Conservation (phyloP, 2,329 filamentous ascomycete species). For the Arthroderma uncinatum region DNA sequence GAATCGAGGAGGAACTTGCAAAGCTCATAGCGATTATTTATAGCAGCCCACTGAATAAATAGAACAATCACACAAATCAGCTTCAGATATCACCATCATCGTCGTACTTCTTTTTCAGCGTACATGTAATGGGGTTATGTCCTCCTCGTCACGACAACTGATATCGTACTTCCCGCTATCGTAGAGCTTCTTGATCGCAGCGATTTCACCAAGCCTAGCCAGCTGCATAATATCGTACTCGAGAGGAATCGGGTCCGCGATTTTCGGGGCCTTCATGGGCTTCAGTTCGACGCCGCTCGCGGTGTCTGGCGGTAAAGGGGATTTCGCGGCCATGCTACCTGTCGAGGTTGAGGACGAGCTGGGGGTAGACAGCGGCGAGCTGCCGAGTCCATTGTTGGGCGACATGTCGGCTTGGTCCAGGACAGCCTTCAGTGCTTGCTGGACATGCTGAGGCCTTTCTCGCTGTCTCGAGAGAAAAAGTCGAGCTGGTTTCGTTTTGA, state of each 20-base stretch:
- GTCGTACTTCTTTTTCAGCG: neutral
- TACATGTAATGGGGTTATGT: slow-evolving; percentile 91
- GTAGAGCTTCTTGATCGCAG: slow-evolving; percentile 79
- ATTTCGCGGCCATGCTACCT: neutral
- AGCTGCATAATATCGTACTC: slow-evolving; percentile 86
- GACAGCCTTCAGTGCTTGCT: neutral
- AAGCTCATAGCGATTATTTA: slow-evolving; percentile 96
- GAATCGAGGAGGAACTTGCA: slow-evolving; percentile 84
- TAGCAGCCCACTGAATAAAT: slow-evolving; percentile 76
- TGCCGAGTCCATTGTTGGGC: neutral
- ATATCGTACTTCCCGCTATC: slow-evolving; percentile 71
- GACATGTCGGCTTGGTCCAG: neutral
- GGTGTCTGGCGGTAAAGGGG: neutral
- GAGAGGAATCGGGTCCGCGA: neutral
- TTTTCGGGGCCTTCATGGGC: neutral
- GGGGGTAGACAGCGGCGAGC: neutral
- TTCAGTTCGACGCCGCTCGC: neutral
- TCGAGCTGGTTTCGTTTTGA: neutral
- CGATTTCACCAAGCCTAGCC: slow-evolving; percentile 75
- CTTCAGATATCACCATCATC: neutral
- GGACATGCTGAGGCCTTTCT: neutral
- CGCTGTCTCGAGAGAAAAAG: neutral
- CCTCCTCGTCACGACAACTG: slow-evolving; percentile 76
- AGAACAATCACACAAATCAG: slow-evolving; percentile 15
- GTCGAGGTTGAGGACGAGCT: neutral